Base-by-base conservation (phyloP, 2,329 filamentous ascomycete species). In the Talaromyces sp. region DNA sequence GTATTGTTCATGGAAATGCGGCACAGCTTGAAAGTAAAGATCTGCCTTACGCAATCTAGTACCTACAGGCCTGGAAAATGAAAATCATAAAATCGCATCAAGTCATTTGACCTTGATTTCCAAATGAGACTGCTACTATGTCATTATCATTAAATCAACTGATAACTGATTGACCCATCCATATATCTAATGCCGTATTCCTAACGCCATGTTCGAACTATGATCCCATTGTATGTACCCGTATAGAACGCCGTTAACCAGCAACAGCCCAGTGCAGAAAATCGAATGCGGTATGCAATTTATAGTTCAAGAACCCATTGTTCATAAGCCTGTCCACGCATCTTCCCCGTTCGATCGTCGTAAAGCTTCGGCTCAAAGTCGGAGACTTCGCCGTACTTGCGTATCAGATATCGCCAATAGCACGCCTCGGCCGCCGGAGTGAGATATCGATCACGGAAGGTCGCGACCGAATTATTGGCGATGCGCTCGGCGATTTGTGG, bases 351-450 rank as follows among this genome's bases (percentile, higher is more conserved):
- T 8, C 73, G 72, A 61, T 73, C 70, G 14, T 70, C 64, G 63
- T 75, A 74, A 46, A 77, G 66, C 12, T 75, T 67, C 2, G 78
- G 74, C 68, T 77, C 73, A 64, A 79, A 79, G 50, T 77, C 77
- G 42, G 77, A 77, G 8, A 71, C 71, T 9, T 71, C 68, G 7
- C 71, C 74, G 67, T 77, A 78, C 60, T 68, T 67, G 31, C 71
- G 67, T 31, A 83, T 73, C 63, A 83, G 67, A 52, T 78, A 74
- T 11, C 83, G 75, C 83, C 83, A 85, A 66, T 85, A 85, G 65
- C 82, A 85, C 2, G 79, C 77, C 69, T 84, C 81, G 1, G 83
- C 82, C 2, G 82, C 81, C 1, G 82, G 81, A 1, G 82, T 84
- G 33, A 84, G 71, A 67, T 84, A 84, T 2, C 80, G 72, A 66